phyloP scores from a whole-genome alignment of 192 early-diverging fungal genomes.

The Thamnidium elegans region DNA sequence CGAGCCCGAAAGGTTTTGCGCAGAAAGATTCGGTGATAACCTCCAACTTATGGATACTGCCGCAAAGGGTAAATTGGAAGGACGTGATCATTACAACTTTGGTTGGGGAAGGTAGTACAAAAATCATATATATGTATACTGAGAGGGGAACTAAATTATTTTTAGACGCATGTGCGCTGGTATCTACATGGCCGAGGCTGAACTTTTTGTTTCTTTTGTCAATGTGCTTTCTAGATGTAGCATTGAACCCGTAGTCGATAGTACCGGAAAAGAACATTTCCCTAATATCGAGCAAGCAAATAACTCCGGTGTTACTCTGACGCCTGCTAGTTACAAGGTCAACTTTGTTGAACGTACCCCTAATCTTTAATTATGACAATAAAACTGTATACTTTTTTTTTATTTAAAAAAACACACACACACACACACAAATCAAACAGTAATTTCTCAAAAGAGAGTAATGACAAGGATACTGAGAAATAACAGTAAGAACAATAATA shows the following conservation, averaged over 20 bases:
- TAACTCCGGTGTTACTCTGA: background rate
- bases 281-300: background rate
- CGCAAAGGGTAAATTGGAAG: conserved; percentile 20
- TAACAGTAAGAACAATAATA: no score
- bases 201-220: conserved; percentile 6
- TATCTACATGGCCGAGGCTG: conserved; percentile 12
- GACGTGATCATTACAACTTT: conserved; percentile 19
- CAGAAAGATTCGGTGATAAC: conserved; percentile 35
- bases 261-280: background rate
- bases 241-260: conserved; percentile 3
- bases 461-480: no score
- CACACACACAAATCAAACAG: no score
- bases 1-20: conserved; percentile 45
- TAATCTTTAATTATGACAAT: no score
- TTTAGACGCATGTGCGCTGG: conserved; percentile 1
- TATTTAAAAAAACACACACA: no score
- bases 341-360: conserved; percentile 4
- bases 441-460: no score
- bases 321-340: background rate
- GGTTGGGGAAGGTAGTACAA: conserved; percentile 11
- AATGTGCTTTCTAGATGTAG: conserved; percentile 6
- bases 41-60: background rate
- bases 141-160: no score
- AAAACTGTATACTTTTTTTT: no score
- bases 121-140: no score